phyloP scores from a whole-genome alignment of 2,329 filamentous ascomycete species.

The Diplodia mutila region DNA sequence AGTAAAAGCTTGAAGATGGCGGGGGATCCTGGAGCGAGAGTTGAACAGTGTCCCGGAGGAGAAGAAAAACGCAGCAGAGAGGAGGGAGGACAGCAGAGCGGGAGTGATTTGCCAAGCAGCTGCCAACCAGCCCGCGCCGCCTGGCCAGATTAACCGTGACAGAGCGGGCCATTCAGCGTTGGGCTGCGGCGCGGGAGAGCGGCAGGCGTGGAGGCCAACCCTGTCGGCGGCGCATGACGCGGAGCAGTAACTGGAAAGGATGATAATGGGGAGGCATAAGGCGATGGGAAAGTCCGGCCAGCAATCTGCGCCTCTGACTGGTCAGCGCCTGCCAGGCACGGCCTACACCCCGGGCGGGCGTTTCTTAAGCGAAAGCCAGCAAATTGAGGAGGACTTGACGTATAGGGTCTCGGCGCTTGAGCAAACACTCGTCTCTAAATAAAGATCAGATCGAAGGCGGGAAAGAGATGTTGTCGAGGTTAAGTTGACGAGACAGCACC shows the following conservation, averaged over 20 bases:
- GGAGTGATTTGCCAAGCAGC: background rate
- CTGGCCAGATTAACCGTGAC: background rate
- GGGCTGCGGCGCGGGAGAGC: conserved; percentile 8
- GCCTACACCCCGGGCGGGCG: background rate
- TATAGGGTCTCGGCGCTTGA: background rate
- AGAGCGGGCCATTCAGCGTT: background rate
- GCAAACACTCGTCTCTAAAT: background rate
- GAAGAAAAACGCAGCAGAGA: background rate
- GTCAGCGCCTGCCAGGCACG: background rate
- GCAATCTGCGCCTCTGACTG: background rate
- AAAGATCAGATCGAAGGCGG: background rate
- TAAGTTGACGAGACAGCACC: background rate
- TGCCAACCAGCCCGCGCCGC: background rate
- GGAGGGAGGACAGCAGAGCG: background rate
- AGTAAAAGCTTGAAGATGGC: background rate
- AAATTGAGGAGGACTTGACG: background rate
- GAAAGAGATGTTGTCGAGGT: background rate
- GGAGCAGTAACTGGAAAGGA: background rate
- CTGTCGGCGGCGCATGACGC: conserved; percentile 14
- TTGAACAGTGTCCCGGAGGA: background rate
- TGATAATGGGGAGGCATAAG: background rate
- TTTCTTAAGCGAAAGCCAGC: background rate
- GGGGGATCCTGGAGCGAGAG: background rate
- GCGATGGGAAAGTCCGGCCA: background rate
- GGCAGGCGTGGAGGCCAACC: background rate